Conservation (phyloP, 1,139 yeast species). For the Pichiaceae sp. region DNA sequence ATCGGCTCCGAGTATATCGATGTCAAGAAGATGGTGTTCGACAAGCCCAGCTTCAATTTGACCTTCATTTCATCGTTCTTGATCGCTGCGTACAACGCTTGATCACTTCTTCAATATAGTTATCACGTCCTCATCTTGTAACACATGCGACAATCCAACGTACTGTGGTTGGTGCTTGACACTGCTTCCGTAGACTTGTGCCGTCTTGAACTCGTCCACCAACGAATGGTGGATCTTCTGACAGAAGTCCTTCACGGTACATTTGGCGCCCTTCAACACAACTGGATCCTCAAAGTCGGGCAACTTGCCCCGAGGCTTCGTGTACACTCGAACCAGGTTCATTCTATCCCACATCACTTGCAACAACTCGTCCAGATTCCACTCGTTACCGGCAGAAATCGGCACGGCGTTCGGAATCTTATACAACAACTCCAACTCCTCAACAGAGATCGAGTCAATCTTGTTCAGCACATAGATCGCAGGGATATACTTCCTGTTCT, state of each 20-base stretch:
- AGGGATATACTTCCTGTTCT: constrained; percentile 86
- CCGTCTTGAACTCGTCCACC: constrained; percentile 88
- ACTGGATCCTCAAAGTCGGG: constrained; percentile 96
- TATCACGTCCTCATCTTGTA: constrained; percentile 95
- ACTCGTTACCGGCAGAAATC: constrained; percentile 87
- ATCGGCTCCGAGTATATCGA: constrained; percentile 42
- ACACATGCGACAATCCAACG: constrained; percentile 74
- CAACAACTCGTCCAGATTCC: constrained; percentile 92
- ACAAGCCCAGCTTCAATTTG: constrained; percentile 58
- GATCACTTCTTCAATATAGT: constrained; percentile 71
- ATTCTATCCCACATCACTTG: constrained; percentile 93
- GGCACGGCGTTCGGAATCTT: constrained; percentile 97
- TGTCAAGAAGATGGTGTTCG: constrained; percentile 44
- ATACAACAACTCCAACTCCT: constrained; percentile 82
- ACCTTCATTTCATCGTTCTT: constrained; percentile 51
- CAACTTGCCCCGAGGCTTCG: constrained; percentile 89
- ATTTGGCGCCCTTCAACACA: constrained; percentile 72
- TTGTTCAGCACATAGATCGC: constrained; percentile 91
- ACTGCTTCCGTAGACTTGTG: constrained; percentile 83
- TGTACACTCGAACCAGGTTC: constrained; percentile 86
- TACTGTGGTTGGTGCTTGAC: constrained; percentile 98
- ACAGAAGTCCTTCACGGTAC: constrained; percentile 93
- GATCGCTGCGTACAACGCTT: constrained; percentile 40
- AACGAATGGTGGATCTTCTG: constrained; percentile 90
- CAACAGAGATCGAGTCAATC: constrained; percentile 88